Base-by-base conservation (phyloP, 495 filamentous ascomycete species). In the Penicillium pulvis region DNA sequence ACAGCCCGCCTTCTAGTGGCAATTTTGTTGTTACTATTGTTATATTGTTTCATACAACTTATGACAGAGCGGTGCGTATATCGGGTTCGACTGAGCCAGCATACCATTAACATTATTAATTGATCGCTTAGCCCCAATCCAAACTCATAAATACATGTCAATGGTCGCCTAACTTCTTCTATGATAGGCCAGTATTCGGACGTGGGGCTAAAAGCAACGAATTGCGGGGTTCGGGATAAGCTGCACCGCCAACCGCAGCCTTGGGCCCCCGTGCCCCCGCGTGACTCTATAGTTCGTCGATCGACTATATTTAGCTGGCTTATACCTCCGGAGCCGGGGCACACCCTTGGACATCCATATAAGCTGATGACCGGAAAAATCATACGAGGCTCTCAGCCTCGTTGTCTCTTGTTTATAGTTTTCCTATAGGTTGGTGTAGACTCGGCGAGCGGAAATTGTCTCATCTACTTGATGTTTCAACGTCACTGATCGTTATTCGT, bases 221-320 rank as follows among this genome's bases (percentile, higher is more conserved):
- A 56, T 56, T 56, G 54, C 45, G 45, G 54, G 44, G 51, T 45
- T 28, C 28, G 28, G 28, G 41, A 47, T 17, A n/a, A 35, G 8
- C 16, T 55, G 52, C 52, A 45, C 43, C 33, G 45, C 45, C 31
- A 52, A 41, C 33, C 33, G 50, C 1, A 23, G 14, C 31, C 50
- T 10, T 52, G 28, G 28, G 16, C 30, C 20, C 20, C 20, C 33
- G 16, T 36, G 10, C 9, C 28, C 16, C 44, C 44, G n/a, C 45
- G 45, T 56, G 54, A 56, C 33, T 49, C 28, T 28, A 41, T 26
- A n/a, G 12, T 28, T 56, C 10, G 39, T 5, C 14, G 20, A 30
- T 42, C 6, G 31, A 41, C 45, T 56, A 49, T 49, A 42, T 26
- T 56, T 56, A 56, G 54, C 16, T 7, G 39, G 16, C 16, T n/a